A percentile compares a stretch with the other conserved stretches of the same genome.
Evolutionary conservation across 1,284 basidiomycete genomes (phyloP).

Genomic region (Dichomitus squalens): DNA sequence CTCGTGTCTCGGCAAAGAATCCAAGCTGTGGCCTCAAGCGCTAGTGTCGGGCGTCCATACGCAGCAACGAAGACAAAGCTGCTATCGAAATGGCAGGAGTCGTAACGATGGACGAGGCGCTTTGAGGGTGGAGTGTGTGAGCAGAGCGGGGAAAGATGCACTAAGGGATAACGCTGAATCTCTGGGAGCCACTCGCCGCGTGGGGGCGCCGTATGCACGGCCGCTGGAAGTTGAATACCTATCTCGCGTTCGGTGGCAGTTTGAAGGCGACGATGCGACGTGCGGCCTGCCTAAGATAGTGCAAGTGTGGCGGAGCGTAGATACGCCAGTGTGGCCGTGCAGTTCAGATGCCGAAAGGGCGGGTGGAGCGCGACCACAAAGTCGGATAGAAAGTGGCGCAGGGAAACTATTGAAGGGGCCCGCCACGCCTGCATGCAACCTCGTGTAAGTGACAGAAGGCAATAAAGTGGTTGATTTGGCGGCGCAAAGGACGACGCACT

Average conservation of each 20-base stretch:
- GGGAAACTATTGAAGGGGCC: neutral
- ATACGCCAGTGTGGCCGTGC: constrained; percentile 3
- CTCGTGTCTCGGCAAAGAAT: too few relatives aligned
- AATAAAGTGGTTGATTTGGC: constrained; percentile 3
- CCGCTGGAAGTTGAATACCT: neutral
- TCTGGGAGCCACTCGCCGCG: neutral
- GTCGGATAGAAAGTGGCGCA: constrained; percentile 6
- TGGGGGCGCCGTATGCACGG: neutral
- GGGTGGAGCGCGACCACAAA: constrained; percentile 12
- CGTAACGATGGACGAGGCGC: neutral
- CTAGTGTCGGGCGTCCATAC: neutral
- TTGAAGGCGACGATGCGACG: neutral
- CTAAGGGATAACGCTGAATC: neutral
- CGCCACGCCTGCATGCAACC: constrained; percentile 13
- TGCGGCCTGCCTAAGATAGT: neutral
- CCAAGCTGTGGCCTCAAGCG: neutral
- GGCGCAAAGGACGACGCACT: neutral
- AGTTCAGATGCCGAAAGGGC: constrained; percentile 8
- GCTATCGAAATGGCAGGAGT: neutral
- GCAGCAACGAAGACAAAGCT: neutral
- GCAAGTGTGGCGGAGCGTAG: constrained; percentile 1
- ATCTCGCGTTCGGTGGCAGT: neutral
- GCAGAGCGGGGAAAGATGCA: neutral
- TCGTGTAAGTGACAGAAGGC: constrained; percentile 6
- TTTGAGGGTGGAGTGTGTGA: neutral